Percentiles rank a stretch among this genome's conserved stretches.
Conservation (phyloP, 257 asterid species). For the Ehretia macrophylla region DNA sequence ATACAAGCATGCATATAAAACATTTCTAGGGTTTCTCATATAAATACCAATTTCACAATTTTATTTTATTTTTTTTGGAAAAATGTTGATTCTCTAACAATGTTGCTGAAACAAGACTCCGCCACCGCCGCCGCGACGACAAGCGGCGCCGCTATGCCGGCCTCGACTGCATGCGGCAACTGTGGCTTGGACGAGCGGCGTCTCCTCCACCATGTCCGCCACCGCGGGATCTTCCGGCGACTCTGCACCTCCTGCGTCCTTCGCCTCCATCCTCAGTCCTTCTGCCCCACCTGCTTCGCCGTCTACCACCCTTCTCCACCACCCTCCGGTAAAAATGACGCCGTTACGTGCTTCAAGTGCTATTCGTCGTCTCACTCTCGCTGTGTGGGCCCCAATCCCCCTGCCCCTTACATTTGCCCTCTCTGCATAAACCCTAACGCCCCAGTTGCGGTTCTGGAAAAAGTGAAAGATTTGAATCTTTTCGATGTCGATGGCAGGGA, state of each 20-base stretch:
- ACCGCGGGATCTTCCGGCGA: conserved; percentile 61
- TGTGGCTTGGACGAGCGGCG: conserved; percentile 62
- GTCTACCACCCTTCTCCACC: conserved; percentile 43
- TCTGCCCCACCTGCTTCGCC: conserved; percentile 81
- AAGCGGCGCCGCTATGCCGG: conserved; percentile 13
- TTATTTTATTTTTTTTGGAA: too few relatives aligned
- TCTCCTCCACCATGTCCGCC: conserved; percentile 71
- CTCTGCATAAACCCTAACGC: conserved; percentile 49
- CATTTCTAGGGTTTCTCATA: neutral
- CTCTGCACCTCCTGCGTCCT: conserved; percentile 90
- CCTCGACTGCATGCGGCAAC: conserved; percentile 42
- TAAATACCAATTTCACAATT: neutral
- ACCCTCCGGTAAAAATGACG: conserved; percentile 36
- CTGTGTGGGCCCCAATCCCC: conserved; percentile 42
- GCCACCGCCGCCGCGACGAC: conserved; percentile 16
- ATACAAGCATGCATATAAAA: neutral
- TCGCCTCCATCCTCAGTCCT: conserved; percentile 68
- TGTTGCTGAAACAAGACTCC: conserved; percentile 35
- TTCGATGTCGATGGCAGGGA: conserved; percentile 7
- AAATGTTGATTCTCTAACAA: neutral
- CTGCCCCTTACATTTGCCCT: conserved; percentile 68
- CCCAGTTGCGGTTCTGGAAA: conserved; percentile 37
- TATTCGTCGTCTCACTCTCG: conserved; percentile 58
- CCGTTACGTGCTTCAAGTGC: conserved; percentile 55
- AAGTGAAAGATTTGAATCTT: conserved; percentile 22